A percentile compares a stretch with the other conserved stretches of the same genome.
These are phyloP conservation scores for Cyclanthera cordifolia DNA, from an alignment of 306 rosid genomes.

Conservation along the genomic window DNA sequence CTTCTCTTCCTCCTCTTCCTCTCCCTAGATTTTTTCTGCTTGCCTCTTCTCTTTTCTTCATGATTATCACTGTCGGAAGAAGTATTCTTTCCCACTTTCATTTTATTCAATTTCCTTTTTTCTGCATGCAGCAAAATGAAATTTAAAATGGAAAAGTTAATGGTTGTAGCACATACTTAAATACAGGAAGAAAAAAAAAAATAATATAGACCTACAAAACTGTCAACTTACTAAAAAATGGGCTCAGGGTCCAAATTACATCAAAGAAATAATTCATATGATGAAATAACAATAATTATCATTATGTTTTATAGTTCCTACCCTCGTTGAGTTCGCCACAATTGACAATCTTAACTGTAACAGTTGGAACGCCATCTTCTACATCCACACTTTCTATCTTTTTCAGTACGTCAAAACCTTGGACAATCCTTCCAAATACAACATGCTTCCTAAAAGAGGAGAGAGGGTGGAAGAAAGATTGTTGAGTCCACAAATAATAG, in stretches of 20 bases:
- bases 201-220: not conserved
- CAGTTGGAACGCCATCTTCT: slow-evolving; percentile 67
- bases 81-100: slow-evolving; percentile 34
- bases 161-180: not conserved
- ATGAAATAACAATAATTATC: not conserved
- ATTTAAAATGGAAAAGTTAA: not conserved
- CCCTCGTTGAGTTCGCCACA: slow-evolving; percentile 83
- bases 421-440: slow-evolving; percentile 82
- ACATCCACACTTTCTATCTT: slow-evolving; percentile 75
- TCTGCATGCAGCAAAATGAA: slow-evolving; percentile 26
- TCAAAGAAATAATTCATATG: not conserved
- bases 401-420: slow-evolving; percentile 51
- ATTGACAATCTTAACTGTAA: slow-evolving; percentile 75
- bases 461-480: not conserved
- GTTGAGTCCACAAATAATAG: not conserved
- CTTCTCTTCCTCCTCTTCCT: slow-evolving; percentile 54
- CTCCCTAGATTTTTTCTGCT: slow-evolving; percentile 57
- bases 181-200: not conserved
- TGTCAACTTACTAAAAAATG: not conserved
- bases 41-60: slow-evolving; percentile 43
- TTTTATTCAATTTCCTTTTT: slow-evolving; percentile 38
- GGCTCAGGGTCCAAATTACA: not conserved
- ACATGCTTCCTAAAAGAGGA: slow-evolving; percentile 56
- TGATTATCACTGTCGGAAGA: slow-evolving; percentile 45
- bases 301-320: slow-evolving; percentile 17